Conservation (phyloP, 345 rosid genomes). For the Eucalyptus marginata region DNA sequence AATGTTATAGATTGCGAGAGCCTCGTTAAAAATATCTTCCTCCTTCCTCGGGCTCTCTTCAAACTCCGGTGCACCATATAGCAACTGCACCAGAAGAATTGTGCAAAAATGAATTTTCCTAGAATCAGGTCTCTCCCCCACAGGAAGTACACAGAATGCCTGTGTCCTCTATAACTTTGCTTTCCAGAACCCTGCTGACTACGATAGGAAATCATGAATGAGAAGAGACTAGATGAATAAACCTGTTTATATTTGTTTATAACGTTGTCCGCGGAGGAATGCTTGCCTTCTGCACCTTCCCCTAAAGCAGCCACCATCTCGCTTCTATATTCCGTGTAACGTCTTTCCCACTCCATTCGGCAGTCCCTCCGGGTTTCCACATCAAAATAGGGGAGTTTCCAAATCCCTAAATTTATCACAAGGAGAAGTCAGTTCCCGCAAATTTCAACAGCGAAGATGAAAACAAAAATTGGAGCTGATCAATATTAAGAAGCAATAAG, state of each 20-base stretch:
- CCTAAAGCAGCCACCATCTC: constrained; percentile 30
- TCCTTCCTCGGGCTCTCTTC: constrained; percentile 20
- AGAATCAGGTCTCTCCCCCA: not conserved
- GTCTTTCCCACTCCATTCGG: constrained; percentile 12
- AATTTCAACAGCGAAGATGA: not conserved
- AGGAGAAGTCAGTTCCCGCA: not conserved
- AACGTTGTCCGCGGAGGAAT: constrained; percentile 15
- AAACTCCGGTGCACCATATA: constrained; percentile 39
- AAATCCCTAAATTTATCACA: constrained; percentile 17
- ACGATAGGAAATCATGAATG: not conserved
- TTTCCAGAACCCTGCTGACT: not conserved
- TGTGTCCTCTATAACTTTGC: not conserved
- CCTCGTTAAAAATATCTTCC: constrained; percentile 34
- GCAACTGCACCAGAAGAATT: constrained; percentile 4
- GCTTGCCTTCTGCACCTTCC: not conserved
- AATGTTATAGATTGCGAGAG: constrained; percentile 38
- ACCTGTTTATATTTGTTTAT: constrained; percentile 47
- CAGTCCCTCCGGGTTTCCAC: constrained; percentile 1
- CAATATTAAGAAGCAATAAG: not conserved
- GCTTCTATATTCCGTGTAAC: constrained; percentile 22
- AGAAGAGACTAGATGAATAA: not conserved
- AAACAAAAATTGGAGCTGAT: not conserved
- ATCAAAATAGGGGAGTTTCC: constrained; percentile 40
- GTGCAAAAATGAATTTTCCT: not conserved
- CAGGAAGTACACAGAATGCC: not conserved